Conservation (phyloP, 1,284 basidiomycete genomes). For the Peniophora sp. region DNA sequence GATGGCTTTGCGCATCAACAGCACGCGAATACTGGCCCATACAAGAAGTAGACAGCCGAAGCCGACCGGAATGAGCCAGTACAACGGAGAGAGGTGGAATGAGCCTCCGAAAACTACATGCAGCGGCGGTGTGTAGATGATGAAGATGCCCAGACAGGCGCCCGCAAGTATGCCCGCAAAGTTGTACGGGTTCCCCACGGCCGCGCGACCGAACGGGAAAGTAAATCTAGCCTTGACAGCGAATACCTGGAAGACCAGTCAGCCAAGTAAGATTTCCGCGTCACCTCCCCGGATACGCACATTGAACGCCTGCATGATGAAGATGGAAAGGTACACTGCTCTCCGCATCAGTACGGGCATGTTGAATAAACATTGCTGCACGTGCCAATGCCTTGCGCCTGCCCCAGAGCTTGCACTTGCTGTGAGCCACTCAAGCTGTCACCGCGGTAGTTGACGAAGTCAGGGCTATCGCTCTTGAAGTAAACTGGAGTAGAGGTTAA, state of each 20-base stretch:
- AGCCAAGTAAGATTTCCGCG: neutral
- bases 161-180: conserved; percentile 58
- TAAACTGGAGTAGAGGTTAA: conserved; percentile 23
- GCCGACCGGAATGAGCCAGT: conserved; percentile 59
- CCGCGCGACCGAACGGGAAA: conserved; percentile 52
- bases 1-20: conserved; percentile 47
- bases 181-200: conserved; percentile 55
- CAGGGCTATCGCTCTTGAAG: conserved; percentile 41
- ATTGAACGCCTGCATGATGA: conserved; percentile 66
- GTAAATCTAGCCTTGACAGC: conserved; percentile 60
- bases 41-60: conserved; percentile 53
- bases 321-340: conserved; percentile 54
- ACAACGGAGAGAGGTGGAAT: conserved; percentile 47
- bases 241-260: conserved; percentile 47
- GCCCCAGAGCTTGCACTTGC: conserved; percentile 50
- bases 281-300: too few relatives aligned
- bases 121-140: conserved; percentile 61
- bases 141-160: conserved; percentile 56
- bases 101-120: conserved; percentile 63
- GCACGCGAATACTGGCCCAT: conserved; percentile 52
- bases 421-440: conserved; percentile 33
- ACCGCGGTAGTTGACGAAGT: conserved; percentile 49
- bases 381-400: conserved; percentile 54
- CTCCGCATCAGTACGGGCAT: neutral
- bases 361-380: neutral